A percentile compares a stretch with the other conserved stretches of the same genome.
These are phyloP conservation scores for Pachyrhizus erosus DNA, from an alignment of 306 rosid species.

Conservation along the genomic window DNA sequence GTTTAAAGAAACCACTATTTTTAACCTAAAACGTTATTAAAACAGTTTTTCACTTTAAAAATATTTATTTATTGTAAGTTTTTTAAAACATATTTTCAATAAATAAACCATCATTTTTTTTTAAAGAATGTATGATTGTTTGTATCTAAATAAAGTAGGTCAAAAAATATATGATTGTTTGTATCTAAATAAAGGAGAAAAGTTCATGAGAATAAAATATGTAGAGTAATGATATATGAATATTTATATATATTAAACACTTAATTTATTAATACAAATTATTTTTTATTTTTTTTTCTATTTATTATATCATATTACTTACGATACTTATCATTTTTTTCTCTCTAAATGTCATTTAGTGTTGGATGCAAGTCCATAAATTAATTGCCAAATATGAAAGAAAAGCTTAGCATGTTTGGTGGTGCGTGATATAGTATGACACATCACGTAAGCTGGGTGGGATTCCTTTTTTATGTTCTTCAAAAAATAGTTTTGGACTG, in stretches of 20 bases:
- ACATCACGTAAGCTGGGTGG: conserved; percentile 9
- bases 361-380: not conserved
- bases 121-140: not conserved
- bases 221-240: not conserved
- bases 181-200: not conserved
- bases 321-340: not conserved
- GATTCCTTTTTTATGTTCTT: conserved; percentile 26
- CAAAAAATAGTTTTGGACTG: conserved; percentile 9
- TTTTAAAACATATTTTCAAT: not conserved
- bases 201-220: conserved; percentile 5
- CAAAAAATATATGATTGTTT: not conserved
- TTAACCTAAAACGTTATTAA: not conserved
- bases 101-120: not conserved
- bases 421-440: conserved; percentile 12
- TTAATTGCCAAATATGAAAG: not conserved
- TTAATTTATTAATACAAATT: not conserved
- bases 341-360: not conserved
- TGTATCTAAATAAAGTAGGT: not conserved
- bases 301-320: not conserved
- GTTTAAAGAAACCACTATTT: not conserved
- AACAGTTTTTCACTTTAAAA: not conserved
- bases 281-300: not conserved
- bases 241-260: not conserved
- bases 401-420: not conserved
- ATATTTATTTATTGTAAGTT: not conserved